phyloP scores from a whole-genome alignment of 805 yeast genomes.

The Wickerhamomyces silvicola region DNA sequence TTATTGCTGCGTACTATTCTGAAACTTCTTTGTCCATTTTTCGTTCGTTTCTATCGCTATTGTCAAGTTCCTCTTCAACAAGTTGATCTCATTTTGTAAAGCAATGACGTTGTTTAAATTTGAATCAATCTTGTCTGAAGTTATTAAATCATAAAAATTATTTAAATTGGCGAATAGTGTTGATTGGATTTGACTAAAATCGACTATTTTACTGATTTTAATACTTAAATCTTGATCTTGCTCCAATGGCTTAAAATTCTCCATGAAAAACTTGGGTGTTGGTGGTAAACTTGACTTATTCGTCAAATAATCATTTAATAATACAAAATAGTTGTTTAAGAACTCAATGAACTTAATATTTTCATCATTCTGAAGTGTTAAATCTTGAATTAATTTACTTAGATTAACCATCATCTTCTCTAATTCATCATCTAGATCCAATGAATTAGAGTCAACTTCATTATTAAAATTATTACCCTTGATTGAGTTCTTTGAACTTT shows the following conservation, averaged over 20 bases:
- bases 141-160: slow-evolving; percentile 12
- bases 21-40: slow-evolving; percentile 20
- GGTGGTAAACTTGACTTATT: slow-evolving; percentile 8
- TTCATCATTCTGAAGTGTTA: slow-evolving; percentile 9
- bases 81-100: slow-evolving; percentile 11
- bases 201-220: slow-evolving; percentile 4
- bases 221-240: slow-evolving; percentile 2
- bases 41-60: slow-evolving; percentile 21
- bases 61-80: slow-evolving; percentile 12
- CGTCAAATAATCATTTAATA: slow-evolving; percentile 3
- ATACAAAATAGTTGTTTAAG: slow-evolving; percentile 3
- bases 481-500: slow-evolving; percentile 7
- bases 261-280: slow-evolving; percentile 11
- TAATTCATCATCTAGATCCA: slow-evolving; percentile 15
- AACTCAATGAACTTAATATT: slow-evolving; percentile 7
- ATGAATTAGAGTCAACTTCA: neutral
- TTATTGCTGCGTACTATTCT: neutral
- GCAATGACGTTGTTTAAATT: slow-evolving; percentile 1
- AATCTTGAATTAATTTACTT: slow-evolving; percentile 11
- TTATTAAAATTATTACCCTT: slow-evolving; percentile 1
- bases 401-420: slow-evolving; percentile 14
- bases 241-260: slow-evolving; percentile 1
- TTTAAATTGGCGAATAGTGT: slow-evolving; percentile 9
- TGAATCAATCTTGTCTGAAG: too few species aligned
- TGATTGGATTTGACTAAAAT: slow-evolving; percentile 6